Percentiles rank a stretch among this genome's conserved stretches.
Conservation (phyloP, 2,329 filamentous ascomycete genomes). For the Fusarium sulawesiense region DNA sequence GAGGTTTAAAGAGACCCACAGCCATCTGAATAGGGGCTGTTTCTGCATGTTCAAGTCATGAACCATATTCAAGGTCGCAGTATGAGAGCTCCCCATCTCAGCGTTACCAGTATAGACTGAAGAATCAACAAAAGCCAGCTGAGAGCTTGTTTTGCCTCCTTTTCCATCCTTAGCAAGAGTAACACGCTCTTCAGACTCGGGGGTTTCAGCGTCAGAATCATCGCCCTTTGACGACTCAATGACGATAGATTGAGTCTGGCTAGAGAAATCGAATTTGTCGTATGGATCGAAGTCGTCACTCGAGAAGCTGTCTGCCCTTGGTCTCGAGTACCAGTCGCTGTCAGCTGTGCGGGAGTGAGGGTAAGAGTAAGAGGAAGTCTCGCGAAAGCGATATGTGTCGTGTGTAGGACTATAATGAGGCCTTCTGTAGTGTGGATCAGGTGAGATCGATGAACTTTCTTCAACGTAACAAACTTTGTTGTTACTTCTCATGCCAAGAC, state of each 20-base stretch:
- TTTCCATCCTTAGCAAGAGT: conserved; percentile 27
- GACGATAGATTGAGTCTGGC: conserved; percentile 31
- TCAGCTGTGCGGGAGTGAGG: conserved; percentile 5
- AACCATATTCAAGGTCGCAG: conserved; percentile 51
- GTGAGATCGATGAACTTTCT: conserved; percentile 22
- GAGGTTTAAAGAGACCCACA: conserved; percentile 43
- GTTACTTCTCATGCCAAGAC: background rate
- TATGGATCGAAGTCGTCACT: conserved; percentile 47
- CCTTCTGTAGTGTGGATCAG: conserved; percentile 4
- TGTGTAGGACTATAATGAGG: background rate
- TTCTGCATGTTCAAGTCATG: conserved; percentile 49
- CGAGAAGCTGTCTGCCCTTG: conserved; percentile 26
- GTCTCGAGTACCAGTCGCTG: conserved; percentile 3
- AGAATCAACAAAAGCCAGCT: conserved; percentile 46
- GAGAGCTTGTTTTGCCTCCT: conserved; percentile 12
- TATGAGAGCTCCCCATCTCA: conserved; percentile 52
- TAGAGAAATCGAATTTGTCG: conserved; percentile 46
- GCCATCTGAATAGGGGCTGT: conserved; percentile 56
- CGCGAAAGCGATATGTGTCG: conserved; percentile 10
- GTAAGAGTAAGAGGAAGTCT: background rate
- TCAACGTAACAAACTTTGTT: background rate
- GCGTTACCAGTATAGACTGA: conserved; percentile 55
- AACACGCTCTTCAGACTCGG: conserved; percentile 42
- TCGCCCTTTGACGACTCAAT: conserved; percentile 42
- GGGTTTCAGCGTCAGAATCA: conserved; percentile 48